A percentile compares a stretch with the other conserved stretches of the same genome.
Evolutionary conservation across 805 yeast genomes (phyloP).

Genomic region (Zygosaccharomyces bailii): DNA sequence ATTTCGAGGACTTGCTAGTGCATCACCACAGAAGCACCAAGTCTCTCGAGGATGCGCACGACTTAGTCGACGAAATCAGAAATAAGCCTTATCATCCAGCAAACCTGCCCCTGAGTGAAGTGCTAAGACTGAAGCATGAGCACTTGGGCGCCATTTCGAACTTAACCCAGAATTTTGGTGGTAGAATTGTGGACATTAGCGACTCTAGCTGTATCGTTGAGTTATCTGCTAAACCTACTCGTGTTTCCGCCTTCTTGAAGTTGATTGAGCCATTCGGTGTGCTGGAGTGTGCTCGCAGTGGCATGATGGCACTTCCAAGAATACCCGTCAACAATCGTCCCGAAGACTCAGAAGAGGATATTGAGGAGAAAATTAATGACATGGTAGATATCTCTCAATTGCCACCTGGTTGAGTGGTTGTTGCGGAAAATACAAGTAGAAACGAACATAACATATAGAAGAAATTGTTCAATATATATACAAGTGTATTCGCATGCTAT

Average conservation of each 20-base stretch:
- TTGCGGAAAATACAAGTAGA: too few relatives aligned
- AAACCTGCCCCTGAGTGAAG: constrained; percentile 85
- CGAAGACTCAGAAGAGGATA: constrained; percentile 51
- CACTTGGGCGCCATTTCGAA: constrained; percentile 82
- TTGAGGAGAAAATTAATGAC: constrained; percentile 48
- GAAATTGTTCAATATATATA: constrained; percentile 5
- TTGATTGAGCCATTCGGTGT: constrained; percentile 94
- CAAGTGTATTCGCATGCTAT: constrained; percentile 8
- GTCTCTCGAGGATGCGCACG: constrained; percentile 32
- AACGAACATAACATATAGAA: not conserved
- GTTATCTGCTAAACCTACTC: constrained; percentile 87
- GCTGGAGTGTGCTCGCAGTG: constrained; percentile 93
- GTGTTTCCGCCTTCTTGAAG: constrained; percentile 81
- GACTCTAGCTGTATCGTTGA: constrained; percentile 94
- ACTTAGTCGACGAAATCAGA: constrained; percentile 29
- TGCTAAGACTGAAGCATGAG: constrained; percentile 87
- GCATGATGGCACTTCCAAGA: constrained; percentile 98
- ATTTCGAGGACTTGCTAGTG: constrained; percentile 88
- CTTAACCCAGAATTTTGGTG: constrained; percentile 84
- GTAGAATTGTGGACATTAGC: constrained; percentile 85
- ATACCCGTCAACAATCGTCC: constrained; percentile 69
- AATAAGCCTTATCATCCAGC: constrained; percentile 72
- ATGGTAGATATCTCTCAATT: constrained; percentile 83
- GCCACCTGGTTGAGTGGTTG: constrained; percentile 86
- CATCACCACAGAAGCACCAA: constrained; percentile 51